These are phyloP conservation scores for Aspergillus versicolor DNA, from an alignment of 2,329 filamentous ascomycete genomes.

Conservation along the genomic window DNA sequence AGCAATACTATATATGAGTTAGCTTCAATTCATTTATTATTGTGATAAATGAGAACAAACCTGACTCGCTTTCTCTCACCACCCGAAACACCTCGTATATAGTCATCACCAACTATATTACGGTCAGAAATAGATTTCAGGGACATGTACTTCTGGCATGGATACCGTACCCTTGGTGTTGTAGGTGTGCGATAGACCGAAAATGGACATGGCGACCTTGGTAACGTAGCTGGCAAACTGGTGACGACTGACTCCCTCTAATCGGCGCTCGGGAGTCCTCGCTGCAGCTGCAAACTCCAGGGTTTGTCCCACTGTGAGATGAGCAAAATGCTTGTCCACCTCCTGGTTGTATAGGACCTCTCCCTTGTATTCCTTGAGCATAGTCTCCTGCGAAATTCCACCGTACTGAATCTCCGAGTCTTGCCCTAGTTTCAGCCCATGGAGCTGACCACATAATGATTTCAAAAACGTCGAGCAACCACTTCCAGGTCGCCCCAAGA, in stretches of 20 bases:
- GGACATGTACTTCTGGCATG: not conserved
- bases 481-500: conserved; percentile 41
- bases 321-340: conserved; percentile 54
- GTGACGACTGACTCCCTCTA: conserved; percentile 45
- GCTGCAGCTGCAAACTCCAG: conserved; percentile 56
- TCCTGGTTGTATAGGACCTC: conserved; percentile 43
- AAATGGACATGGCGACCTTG: conserved; percentile 42
- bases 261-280: conserved; percentile 45
- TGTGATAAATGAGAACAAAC: conserved; percentile 29
- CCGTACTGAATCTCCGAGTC: conserved; percentile 79
- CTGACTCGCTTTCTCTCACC: conserved; percentile 62
- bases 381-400: conserved; percentile 61
- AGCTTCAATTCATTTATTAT: conserved; percentile 21
- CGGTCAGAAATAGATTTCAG: conserved; percentile 2
- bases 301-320: conserved; percentile 58
- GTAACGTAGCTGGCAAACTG: conserved; percentile 43
- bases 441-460: conserved; percentile 76
- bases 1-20: conserved; percentile 31
- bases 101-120: conserved; percentile 50
- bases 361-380: conserved; percentile 61
- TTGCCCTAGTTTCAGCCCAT: conserved; percentile 71
- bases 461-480: conserved; percentile 81
- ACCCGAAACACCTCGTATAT: conserved; percentile 61
- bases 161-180: conserved; percentile 44
- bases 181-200: conserved; percentile 43